These are phyloP conservation scores for Fusarium nanum DNA, from an alignment of 2,329 filamentous ascomycete genomes.

Conservation along the genomic window DNA sequence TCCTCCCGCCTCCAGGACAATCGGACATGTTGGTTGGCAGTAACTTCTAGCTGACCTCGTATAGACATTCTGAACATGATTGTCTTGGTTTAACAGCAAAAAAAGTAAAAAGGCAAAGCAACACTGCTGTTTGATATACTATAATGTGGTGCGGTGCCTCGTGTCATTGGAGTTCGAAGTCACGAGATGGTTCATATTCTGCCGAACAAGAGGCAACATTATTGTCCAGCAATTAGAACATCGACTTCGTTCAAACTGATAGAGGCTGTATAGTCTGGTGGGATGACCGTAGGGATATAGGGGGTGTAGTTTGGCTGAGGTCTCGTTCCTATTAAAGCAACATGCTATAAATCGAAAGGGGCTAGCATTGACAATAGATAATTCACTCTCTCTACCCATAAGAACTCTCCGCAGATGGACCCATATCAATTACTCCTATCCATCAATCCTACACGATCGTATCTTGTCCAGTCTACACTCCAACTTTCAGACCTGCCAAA, in stretches of 20 bases:
- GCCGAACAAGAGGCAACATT: neutral
- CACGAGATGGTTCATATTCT: neutral
- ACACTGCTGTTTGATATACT: neutral
- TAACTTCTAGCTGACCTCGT: neutral
- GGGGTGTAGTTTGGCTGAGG: neutral
- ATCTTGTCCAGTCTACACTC: neutral
- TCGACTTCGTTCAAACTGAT: neutral
- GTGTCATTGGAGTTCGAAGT: neutral
- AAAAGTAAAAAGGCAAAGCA: neutral
- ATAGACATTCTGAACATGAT: neutral
- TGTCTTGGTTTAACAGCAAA: neutral
- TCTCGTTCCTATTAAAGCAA: neutral
- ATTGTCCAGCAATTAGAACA: neutral
- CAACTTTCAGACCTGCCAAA: neutral
- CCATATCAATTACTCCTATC: neutral
- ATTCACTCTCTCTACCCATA: neutral
- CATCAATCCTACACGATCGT: neutral
- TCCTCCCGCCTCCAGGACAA: constrained; percentile 19
- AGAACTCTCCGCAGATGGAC: neutral
- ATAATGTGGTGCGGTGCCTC: neutral
- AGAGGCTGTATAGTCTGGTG: too few relatives aligned
- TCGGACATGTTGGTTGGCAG: constrained; percentile 7
- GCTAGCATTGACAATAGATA: neutral
- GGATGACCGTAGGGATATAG: too few relatives aligned
- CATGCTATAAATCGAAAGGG: neutral